Conservation (phyloP, 345 rosid genomes). For the Aquilaria sinensis region DNA sequence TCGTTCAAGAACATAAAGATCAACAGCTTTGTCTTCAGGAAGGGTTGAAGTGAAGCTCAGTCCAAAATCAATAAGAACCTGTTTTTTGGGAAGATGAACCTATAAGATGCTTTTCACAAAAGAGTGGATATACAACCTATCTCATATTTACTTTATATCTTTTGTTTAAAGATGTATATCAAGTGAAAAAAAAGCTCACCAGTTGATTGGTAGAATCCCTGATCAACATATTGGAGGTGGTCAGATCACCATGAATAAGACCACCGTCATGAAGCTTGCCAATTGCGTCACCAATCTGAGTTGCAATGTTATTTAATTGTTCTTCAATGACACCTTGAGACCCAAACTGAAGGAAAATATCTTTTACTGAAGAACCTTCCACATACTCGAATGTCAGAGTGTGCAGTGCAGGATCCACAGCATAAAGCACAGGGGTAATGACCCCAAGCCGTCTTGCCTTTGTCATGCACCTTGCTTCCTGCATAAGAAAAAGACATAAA, state of each 20-base stretch:
- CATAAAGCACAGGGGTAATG: conserved; percentile 66
- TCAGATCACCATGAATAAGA: conserved; percentile 91
- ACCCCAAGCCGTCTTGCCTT: conserved; percentile 92
- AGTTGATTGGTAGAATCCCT: conserved; percentile 55
- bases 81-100: conserved; percentile 13
- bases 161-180: neutral
- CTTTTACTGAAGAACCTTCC: conserved; percentile 78
- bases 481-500: conserved; percentile 14
- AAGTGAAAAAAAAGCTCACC: conserved; percentile 30
- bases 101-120: neutral
- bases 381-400: conserved; percentile 80
- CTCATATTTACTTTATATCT: too few relatives aligned
- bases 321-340: conserved; percentile 55
- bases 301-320: conserved; percentile 60
- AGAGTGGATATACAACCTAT: neutral
- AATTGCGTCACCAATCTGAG: conserved; percentile 81
- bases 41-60: conserved; percentile 89
- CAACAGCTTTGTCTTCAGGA: conserved; percentile 96
- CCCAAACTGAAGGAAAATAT: conserved; percentile 73
- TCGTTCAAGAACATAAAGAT: conserved; percentile 91
- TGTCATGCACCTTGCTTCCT: conserved; percentile 98
- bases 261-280: conserved; percentile 96
- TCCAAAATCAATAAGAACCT: conserved; percentile 95
- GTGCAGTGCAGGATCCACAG: conserved; percentile 64
- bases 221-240: conserved; percentile 90